These are phyloP conservation scores for Gigaspora rosea DNA, from an alignment of 192 early-diverging fungal species.

Conservation along the genomic window DNA sequence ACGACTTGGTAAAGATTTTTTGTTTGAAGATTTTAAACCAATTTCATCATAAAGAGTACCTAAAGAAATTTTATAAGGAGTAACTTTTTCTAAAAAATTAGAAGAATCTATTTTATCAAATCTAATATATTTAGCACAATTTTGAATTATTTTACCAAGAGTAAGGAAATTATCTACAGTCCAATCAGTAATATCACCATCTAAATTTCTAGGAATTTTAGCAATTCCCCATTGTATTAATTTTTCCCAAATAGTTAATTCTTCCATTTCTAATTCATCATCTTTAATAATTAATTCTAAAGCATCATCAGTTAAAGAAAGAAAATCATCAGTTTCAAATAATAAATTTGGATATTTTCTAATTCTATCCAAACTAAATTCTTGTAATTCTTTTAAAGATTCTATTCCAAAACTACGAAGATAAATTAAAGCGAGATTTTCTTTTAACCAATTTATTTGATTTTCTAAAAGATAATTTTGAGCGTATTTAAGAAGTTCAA, in stretches of 20 bases:
- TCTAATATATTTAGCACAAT: slow-evolving; percentile 1
- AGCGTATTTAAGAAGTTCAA: slow-evolving; percentile 5
- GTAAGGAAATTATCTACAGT: neutral
- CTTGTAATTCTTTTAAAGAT: slow-evolving; percentile 22
- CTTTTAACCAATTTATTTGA: slow-evolving; percentile 9
- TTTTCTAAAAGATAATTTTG: neutral
- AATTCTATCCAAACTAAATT: slow-evolving; percentile 14
- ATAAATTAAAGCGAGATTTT: neutral
- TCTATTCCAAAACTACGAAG: neutral
- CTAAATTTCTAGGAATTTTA: neutral
- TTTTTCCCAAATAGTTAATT: slow-evolving; percentile 17
- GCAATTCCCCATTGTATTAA: slow-evolving; percentile 20
- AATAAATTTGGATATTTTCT: slow-evolving; percentile 11
- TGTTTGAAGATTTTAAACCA: neutral
- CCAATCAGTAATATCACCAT: neutral
- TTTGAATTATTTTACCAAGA: neutral
- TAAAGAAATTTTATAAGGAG: neutral
- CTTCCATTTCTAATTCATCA: slow-evolving; percentile 17
- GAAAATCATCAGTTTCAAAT: slow-evolving; percentile 9
- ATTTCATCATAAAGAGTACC: neutral
- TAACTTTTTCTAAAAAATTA: neutral
- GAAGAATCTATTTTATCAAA: slow-evolving; percentile 1
- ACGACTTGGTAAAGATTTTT: slow-evolving; percentile 7
- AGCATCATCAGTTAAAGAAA: neutral
- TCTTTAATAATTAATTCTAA: neutral